Conservation (phyloP, 768 basidiomycete genomes). For the Russula ochroleuca region DNA sequence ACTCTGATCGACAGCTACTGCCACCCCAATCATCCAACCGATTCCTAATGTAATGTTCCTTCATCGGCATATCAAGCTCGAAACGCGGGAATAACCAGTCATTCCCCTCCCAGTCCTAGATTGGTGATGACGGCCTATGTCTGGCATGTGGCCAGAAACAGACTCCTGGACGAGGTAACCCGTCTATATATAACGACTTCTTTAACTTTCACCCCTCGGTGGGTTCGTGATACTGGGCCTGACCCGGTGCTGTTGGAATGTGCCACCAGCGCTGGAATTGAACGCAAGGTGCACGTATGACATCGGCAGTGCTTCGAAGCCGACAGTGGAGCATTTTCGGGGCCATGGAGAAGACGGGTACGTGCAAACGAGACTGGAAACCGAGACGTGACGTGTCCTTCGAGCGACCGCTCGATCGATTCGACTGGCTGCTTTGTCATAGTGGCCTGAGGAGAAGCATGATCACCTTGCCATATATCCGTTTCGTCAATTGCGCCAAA, state of each 20-base stretch:
- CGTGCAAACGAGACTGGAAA: constrained; percentile 19
- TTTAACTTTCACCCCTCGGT: not conserved
- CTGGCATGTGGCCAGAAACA: not conserved
- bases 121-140: too few species aligned
- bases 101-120: not conserved
- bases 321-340: not conserved
- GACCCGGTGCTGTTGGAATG: not conserved
- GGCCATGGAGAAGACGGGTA: not conserved
- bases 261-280: not conserved
- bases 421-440: constrained; percentile 1
- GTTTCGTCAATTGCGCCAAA: not conserved
- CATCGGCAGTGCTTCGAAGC: constrained; percentile 10
- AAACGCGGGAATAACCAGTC: not conserved
- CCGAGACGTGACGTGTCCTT: constrained; percentile 15
- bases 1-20: not conserved
- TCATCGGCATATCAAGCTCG: not conserved
- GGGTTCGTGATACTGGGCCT: not conserved
- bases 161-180: constrained; percentile 1
- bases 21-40: not conserved
- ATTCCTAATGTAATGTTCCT: not conserved
- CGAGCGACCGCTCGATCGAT: constrained; percentile 2
- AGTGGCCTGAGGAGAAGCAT: not conserved
- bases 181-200: not conserved
- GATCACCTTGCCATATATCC: not conserved
- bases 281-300: not conserved